Percentiles rank a stretch among this genome's conserved stretches.
phyloP scores from a whole-genome alignment of 2,329 filamentous ascomycete genomes.

The Xylariaceae sp. region DNA sequence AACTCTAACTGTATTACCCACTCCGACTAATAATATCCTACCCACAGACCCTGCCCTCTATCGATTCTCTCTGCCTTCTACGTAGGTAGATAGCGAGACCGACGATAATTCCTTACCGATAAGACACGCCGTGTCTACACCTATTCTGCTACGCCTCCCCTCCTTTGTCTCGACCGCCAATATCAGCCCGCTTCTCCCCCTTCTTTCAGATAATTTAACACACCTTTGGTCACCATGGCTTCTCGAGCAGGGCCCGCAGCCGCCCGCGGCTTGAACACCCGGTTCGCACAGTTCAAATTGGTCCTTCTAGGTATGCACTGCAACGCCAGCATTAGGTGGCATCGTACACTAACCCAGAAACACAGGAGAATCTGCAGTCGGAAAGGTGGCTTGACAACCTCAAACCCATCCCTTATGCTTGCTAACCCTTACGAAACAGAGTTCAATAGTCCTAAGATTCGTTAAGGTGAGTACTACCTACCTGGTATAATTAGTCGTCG shows the following conservation, averaged over 20 bases:
- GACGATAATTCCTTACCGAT: conserved; percentile 23
- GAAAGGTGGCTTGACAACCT: conserved; percentile 70
- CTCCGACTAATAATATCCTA: neutral
- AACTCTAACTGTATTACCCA: neutral
- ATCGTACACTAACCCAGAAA: conserved; percentile 41
- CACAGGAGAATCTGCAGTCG: conserved; percentile 94
- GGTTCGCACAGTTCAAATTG: conserved; percentile 99
- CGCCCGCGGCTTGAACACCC: conserved; percentile 69
- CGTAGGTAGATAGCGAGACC: conserved; percentile 6
- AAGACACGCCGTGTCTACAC: conserved; percentile 23
- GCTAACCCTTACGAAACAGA: conserved; percentile 57
- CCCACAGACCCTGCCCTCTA: neutral
- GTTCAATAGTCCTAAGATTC: conserved; percentile 95
- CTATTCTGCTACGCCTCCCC: too few species aligned
- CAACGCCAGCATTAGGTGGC: conserved; percentile 6
- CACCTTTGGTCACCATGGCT: conserved; percentile 66
- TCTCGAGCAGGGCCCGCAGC: conserved; percentile 71
- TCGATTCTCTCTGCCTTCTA: neutral
- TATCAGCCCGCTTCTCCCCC: conserved; percentile 4
- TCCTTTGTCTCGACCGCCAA: conserved; percentile 1
- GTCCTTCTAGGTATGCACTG: conserved; percentile 81
- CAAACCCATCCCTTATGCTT: conserved; percentile 8
- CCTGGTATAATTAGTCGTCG: conserved; percentile 26
- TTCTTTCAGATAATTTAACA: conserved; percentile 17
- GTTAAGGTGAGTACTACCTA: conserved; percentile 71